Conservation (phyloP, 768 basidiomycete genomes). For the Rhodotorula diobovata region DNA sequence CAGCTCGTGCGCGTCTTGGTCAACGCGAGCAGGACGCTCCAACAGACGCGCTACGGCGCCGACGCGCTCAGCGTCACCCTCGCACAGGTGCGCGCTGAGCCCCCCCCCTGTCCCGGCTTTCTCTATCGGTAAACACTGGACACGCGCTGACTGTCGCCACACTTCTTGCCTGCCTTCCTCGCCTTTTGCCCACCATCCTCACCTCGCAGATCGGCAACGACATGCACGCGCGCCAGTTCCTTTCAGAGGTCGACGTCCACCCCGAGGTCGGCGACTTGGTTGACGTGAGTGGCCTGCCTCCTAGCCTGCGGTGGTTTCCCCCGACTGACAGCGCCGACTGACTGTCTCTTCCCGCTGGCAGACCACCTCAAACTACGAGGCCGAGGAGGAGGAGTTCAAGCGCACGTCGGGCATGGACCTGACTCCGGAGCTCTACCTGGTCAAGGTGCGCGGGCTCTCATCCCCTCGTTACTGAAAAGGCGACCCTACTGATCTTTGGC, state of each 20-base stretch:
- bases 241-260: slow-evolving; percentile 31
- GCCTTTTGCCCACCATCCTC: no score
- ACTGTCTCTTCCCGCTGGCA: background rate
- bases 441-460: background rate
- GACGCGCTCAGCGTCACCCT: slow-evolving; percentile 47
- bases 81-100: background rate
- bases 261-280: slow-evolving; percentile 7
- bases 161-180: no score
- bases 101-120: background rate
- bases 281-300: background rate
- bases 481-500: no score
- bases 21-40: slow-evolving; percentile 8
- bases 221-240: slow-evolving; percentile 46
- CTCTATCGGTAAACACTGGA: background rate
- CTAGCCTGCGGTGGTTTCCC: background rate
- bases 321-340: no score
- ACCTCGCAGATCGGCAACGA: slow-evolving; percentile 26
- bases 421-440: slow-evolving; percentile 3
- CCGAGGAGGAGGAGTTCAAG: background rate
- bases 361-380: background rate
- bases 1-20: slow-evolving; percentile 15
- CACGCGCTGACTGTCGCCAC: background rate
- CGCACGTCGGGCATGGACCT: background rate
- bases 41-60: slow-evolving; percentile 39
- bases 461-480: no score